These are phyloP conservation scores for Limonium bicolor DNA, from an alignment of 148 eudicot species.

Conservation along the genomic window DNA sequence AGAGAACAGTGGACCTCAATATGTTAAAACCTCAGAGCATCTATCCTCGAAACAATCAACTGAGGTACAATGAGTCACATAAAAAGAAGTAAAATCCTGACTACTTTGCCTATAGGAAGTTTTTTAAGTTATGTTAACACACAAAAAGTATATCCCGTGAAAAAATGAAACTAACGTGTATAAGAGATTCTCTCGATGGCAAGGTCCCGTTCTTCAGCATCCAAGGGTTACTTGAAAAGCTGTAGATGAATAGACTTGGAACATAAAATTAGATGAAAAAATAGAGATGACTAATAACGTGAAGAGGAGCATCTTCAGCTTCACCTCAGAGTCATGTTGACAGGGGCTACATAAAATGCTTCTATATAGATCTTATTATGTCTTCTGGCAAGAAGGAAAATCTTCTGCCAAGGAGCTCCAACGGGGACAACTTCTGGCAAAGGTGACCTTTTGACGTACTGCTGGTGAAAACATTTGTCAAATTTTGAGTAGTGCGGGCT, in stretches of 20 bases:
- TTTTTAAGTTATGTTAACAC: too few relatives aligned
- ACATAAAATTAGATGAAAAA: constrained; percentile 2
- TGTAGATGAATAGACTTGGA: constrained; percentile 20
- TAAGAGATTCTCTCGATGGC: constrained; percentile 69
- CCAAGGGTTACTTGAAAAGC: constrained; percentile 97
- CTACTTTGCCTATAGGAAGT: too few relatives aligned
- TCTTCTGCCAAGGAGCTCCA: constrained; percentile 98
- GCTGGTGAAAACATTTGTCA: constrained; percentile 18
- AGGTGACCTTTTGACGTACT: constrained; percentile 12
- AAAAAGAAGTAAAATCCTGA: constrained; percentile 2
- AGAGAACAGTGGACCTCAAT: background rate
- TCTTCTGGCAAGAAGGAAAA: constrained; percentile 60
- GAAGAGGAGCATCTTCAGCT: too few relatives aligned
- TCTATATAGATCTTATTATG: constrained; percentile 85
- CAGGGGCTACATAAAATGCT: constrained; percentile 52
- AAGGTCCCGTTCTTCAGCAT: constrained; percentile 65
- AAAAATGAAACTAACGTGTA: constrained; percentile 76
- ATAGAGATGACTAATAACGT: too few relatives aligned
- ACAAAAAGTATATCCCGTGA: too few relatives aligned
- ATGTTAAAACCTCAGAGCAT: background rate
- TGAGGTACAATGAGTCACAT: too few relatives aligned
- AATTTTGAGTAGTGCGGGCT: constrained; percentile 10
- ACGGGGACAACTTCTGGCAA: constrained; percentile 54
- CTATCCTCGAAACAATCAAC: too few relatives aligned
- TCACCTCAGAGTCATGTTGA: constrained; percentile 77